A percentile compares a stretch with the other conserved stretches of the same genome.
Conservation (phyloP, 2,329 filamentous ascomycete species). For the Macroventuria anomochaeta region DNA sequence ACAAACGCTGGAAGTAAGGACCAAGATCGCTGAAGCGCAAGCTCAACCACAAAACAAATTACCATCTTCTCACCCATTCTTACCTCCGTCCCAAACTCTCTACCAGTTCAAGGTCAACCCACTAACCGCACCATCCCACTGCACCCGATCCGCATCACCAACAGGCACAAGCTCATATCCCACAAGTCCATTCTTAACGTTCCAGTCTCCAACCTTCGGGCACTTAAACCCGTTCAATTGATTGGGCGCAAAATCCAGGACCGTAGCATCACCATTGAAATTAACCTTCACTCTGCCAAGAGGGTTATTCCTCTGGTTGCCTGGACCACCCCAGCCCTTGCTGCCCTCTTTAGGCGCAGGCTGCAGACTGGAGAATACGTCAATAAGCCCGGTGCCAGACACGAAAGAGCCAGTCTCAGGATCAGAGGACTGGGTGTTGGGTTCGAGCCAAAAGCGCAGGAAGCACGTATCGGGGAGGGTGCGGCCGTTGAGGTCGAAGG, state of each 20-base stretch:
- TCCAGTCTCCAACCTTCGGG: constrained; percentile 8
- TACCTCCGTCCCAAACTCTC: too few species aligned
- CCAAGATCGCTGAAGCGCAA: neutral
- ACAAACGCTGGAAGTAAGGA: neutral
- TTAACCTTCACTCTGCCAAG: constrained; percentile 12
- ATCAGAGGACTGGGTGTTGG: neutral
- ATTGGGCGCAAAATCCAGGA: constrained; percentile 2
- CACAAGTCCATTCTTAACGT: constrained; percentile 9
- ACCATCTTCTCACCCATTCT: neutral
- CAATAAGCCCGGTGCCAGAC: constrained; percentile 12
- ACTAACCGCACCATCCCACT: constrained; percentile 16
- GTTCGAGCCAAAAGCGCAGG: constrained; percentile 21
- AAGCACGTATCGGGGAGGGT: constrained; percentile 9
- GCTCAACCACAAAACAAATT: neutral
- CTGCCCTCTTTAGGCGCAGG: constrained; percentile 11
- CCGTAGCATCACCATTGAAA: constrained; percentile 3
- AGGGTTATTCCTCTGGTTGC: constrained; percentile 20
- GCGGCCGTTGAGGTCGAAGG: constrained; percentile 15
- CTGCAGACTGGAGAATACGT: constrained; percentile 18
- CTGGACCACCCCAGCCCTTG: constrained; percentile 19
- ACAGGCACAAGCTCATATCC: constrained; percentile 22
- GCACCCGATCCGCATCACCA: constrained; percentile 15
- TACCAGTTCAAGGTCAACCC: constrained; percentile 18
- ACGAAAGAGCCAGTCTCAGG: neutral
- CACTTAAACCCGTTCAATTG: constrained; percentile 13